Conservation (phyloP, 2,329 filamentous ascomycete species). For the Colletotrichum gigasporum region DNA sequence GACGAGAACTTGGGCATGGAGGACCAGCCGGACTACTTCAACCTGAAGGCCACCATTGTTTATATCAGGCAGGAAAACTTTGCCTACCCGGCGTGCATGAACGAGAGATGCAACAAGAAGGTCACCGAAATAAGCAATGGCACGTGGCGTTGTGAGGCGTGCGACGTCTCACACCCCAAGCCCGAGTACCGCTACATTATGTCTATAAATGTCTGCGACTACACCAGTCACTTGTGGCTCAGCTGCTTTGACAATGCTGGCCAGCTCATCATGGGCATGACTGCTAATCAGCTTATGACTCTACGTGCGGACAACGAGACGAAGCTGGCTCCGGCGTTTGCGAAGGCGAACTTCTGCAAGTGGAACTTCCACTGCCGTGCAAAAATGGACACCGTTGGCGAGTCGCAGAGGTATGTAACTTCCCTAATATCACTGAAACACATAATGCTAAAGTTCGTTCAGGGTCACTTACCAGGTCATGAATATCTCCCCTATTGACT, state of each 20-base stretch:
- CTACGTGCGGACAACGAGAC: slow-evolving; percentile 76
- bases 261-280: slow-evolving; percentile 76
- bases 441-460: slow-evolving; percentile 4
- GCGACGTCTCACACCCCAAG: slow-evolving; percentile 75
- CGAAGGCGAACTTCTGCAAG: slow-evolving; percentile 85
- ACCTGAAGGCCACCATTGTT: slow-evolving; percentile 86
- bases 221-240: slow-evolving; percentile 92
- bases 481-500: slow-evolving; percentile 76
- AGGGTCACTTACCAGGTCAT: slow-evolving; percentile 91
- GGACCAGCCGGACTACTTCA: slow-evolving; percentile 79
- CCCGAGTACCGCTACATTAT: slow-evolving; percentile 93
- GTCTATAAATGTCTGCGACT: slow-evolving; percentile 86
- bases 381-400: slow-evolving; percentile 90
- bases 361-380: slow-evolving; percentile 85
- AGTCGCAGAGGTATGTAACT: slow-evolving; percentile 80
- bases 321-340: slow-evolving; percentile 68
- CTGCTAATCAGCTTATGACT: slow-evolving; percentile 83
- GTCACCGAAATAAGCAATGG: slow-evolving; percentile 81
- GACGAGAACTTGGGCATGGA: slow-evolving; percentile 89
- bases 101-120: slow-evolving; percentile 90
- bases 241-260: slow-evolving; percentile 93
- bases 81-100: slow-evolving; percentile 87
- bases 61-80: slow-evolving; percentile 90
- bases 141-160: slow-evolving; percentile 94
- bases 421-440: slow-evolving; percentile 16